Base-by-base conservation (phyloP, 1,284 basidiomycete genomes). In the Pseudozyma sp. region DNA sequence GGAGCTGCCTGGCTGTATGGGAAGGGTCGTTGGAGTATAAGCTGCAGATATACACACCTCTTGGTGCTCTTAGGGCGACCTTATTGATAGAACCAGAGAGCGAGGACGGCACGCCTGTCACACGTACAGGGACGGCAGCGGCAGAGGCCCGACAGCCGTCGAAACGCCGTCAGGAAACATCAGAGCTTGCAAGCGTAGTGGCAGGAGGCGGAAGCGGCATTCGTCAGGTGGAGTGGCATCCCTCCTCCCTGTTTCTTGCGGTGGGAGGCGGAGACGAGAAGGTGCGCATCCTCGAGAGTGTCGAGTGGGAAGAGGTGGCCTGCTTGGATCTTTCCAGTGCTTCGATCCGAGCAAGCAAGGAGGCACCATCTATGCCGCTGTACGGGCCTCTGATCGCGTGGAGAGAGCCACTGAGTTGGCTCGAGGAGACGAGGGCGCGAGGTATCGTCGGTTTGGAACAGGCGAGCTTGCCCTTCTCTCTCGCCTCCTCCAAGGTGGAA, bases 1-100 rank as follows among this genome's bases (percentile, higher is more conserved):
- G 93, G 7, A 90, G 90, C 73, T 87, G 91, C 84, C 71, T 96
- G 13, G 93, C 93, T 0, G 88, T 92, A 0, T 94, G 92, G 91
- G 94, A 96, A 81, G 90, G 91, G 19, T 53, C 54, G 2, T 24
- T 76, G 5, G 77, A 95, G 93, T 95, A 92, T 85, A 93, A 92
- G 78, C 84, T 96, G 14, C 87, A 90, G 80, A 87, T 96, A 19
- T 85, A 94, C 66, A 90, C 90, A 0, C 88, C 94, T 2, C 86
- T 90, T 13, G 94, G 93, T 2, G 87, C 88, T 30, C 82, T 88
- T n/a, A 86, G 92, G 17, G 88, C 89, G 7, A 89, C 89, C 7
- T 94, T 93, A 82, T 86, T 87, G 11, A 50, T 68, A 43, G 76
- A 75, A 13, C 60, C 72, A 4, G 63, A 70, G 14, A 67, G 64